These are phyloP conservation scores for Auricularia heimuer DNA, from an alignment of 768 basidiomycete genomes.

Conservation along the genomic window DNA sequence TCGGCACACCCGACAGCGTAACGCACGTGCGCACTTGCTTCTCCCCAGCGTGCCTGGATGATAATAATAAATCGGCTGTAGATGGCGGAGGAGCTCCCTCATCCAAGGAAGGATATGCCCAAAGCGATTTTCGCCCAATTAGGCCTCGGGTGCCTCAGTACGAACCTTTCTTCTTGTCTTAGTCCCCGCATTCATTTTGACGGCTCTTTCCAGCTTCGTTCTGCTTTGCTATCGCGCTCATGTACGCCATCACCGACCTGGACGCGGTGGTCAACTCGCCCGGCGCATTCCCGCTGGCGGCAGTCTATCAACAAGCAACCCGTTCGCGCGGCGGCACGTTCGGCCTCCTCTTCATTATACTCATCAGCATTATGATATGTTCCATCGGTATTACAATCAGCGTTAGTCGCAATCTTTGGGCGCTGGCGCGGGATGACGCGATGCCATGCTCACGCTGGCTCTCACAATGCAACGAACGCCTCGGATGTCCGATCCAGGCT, in stretches of 20 bases:
- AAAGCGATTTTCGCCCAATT: background rate
- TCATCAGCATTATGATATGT: background rate
- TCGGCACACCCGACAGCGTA: background rate
- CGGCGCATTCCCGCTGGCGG: background rate
- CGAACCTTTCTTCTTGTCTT: background rate
- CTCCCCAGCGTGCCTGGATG: background rate
- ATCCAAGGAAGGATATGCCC: background rate
- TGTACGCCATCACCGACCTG: conserved; percentile 1
- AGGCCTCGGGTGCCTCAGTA: background rate
- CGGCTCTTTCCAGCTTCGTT: background rate
- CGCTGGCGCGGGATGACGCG: background rate
- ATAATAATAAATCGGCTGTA: background rate
- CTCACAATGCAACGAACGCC: background rate
- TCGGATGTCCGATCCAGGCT: background rate
- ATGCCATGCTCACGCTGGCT: background rate
- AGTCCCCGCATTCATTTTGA: background rate
- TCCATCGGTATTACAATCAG: background rate
- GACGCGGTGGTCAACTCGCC: background rate
- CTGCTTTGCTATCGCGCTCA: background rate
- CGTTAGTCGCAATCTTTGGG: background rate
- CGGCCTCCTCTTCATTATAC: background rate
- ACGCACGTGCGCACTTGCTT: background rate
- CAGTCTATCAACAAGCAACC: background rate
- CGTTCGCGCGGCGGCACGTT: background rate
- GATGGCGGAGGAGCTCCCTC: background rate